Conservation (phyloP, 1,284 basidiomycete species). For the Takashimella koratensis region DNA sequence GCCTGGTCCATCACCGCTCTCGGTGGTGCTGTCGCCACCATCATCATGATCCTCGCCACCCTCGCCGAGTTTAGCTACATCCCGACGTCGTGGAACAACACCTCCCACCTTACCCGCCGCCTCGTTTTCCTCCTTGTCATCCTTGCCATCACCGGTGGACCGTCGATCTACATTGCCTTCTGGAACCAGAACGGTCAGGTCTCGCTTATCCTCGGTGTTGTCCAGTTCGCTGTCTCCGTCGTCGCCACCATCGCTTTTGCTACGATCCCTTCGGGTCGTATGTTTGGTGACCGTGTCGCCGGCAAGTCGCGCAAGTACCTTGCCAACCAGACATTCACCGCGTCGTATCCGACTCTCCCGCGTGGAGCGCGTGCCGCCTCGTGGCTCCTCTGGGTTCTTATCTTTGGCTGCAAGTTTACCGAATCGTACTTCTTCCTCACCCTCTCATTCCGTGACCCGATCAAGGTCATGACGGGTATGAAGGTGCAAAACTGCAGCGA, state of each 20-base stretch:
- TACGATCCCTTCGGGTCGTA: slow-evolving; percentile 79
- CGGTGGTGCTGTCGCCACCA: slow-evolving; percentile 81
- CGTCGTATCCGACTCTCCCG: slow-evolving; percentile 74
- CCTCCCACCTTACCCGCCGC: slow-evolving; percentile 83
- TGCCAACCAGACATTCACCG: slow-evolving; percentile 92
- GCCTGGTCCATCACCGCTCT: slow-evolving; percentile 83
- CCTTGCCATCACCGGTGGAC: slow-evolving; percentile 77
- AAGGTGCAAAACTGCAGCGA: slow-evolving; percentile 81
- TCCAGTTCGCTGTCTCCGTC: slow-evolving; percentile 86
- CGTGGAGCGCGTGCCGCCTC: slow-evolving; percentile 65
- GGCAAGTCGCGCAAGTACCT: slow-evolving; percentile 92
- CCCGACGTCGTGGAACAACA: slow-evolving; percentile 95
- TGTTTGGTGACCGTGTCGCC: slow-evolving; percentile 88
- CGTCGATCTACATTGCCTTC: slow-evolving; percentile 83
- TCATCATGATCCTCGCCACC: slow-evolving; percentile 91
- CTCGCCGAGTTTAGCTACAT: slow-evolving; percentile 92
- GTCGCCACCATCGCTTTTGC: slow-evolving; percentile 76
- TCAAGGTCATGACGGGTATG: slow-evolving; percentile 88
- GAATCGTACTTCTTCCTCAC: slow-evolving; percentile 97
- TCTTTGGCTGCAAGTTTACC: slow-evolving; percentile 89
- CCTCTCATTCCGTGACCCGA: slow-evolving; percentile 83
- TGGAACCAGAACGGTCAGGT: slow-evolving; percentile 63
- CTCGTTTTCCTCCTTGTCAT: slow-evolving; percentile 78
- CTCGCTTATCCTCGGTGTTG: slow-evolving; percentile 80
- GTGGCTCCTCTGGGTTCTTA: slow-evolving; percentile 74